Evolutionary conservation across 306 rosid species (phyloP).

Genomic region (Canavalia gladiata): DNA sequence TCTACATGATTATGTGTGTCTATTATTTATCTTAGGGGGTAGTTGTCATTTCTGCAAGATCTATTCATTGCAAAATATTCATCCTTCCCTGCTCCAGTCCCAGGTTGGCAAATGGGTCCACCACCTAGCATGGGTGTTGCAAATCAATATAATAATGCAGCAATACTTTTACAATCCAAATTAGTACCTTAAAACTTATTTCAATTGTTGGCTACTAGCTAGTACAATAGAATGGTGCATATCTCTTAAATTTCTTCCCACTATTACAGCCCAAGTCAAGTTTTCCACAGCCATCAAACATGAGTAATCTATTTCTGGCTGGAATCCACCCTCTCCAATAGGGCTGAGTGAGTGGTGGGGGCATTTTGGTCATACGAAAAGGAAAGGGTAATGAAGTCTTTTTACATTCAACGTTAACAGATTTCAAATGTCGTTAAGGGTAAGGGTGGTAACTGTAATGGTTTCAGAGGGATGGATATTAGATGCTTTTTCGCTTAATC

Average conservation of each 20-base stretch:
- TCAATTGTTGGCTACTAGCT: conserved; percentile 36
- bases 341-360: too few species aligned
- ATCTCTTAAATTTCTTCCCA: conserved; percentile 48
- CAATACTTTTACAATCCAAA: conserved; percentile 55
- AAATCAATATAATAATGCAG: conserved; percentile 63
- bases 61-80: conserved; percentile 67
- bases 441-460: too few species aligned
- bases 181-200: conserved; percentile 12
- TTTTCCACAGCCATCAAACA: conserved; percentile 62
- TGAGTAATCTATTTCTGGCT: too few species aligned
- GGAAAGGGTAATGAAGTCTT: too few species aligned
- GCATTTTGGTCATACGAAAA: too few species aligned
- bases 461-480: too few species aligned
- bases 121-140: conserved; percentile 68
- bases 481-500: too few species aligned
- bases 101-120: conserved; percentile 80
- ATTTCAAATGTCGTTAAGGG: too few species aligned
- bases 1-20: conserved; percentile 42
- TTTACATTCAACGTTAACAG: too few species aligned
- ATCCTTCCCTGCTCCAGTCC: conserved; percentile 66
- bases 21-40: conserved; percentile 37
- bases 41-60: conserved; percentile 68
- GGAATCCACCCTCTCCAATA: too few species aligned
- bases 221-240: conserved; percentile 38
- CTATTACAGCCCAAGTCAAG: conserved; percentile 67